Conservation (phyloP, 768 basidiomycete genomes). For the Albatrellus ellisii region DNA sequence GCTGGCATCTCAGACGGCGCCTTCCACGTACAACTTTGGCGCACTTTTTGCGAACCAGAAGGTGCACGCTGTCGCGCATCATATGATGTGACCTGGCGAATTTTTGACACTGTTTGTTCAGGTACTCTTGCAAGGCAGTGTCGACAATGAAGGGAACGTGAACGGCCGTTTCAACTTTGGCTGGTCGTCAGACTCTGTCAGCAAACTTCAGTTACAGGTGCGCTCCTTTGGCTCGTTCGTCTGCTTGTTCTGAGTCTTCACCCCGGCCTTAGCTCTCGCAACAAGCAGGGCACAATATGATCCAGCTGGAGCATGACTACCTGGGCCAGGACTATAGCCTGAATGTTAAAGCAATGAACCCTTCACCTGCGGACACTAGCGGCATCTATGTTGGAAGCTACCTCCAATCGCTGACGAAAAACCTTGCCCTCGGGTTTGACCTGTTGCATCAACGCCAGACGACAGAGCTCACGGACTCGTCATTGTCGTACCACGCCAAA, state of each 20-base stretch:
- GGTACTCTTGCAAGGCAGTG: slow-evolving; percentile 86
- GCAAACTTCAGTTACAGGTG: slow-evolving; percentile 86
- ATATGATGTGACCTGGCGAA: background rate
- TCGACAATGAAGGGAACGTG: slow-evolving; percentile 89
- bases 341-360: slow-evolving; percentile 85
- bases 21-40: slow-evolving; percentile 89
- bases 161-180: slow-evolving; percentile 83
- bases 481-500: slow-evolving; percentile 72
- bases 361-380: slow-evolving; percentile 72
- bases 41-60: slow-evolving; percentile 80
- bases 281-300: slow-evolving; percentile 74
- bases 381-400: slow-evolving; percentile 90
- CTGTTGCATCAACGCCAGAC: slow-evolving; percentile 70
- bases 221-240: slow-evolving; percentile 16
- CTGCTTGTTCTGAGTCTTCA: background rate
- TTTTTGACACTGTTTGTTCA: slow-evolving; percentile 20
- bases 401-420: slow-evolving; percentile 86
- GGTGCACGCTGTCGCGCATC: slow-evolving; percentile 39
- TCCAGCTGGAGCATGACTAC: slow-evolving; percentile 91
- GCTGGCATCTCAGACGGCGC: slow-evolving; percentile 72
- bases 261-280: slow-evolving; percentile 47
- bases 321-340: slow-evolving; percentile 77
- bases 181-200: slow-evolving; percentile 65
- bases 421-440: slow-evolving; percentile 81
- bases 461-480: slow-evolving; percentile 55